Conservation (phyloP, 2,329 filamentous ascomycete species). For the Penicillium crustosum region DNA sequence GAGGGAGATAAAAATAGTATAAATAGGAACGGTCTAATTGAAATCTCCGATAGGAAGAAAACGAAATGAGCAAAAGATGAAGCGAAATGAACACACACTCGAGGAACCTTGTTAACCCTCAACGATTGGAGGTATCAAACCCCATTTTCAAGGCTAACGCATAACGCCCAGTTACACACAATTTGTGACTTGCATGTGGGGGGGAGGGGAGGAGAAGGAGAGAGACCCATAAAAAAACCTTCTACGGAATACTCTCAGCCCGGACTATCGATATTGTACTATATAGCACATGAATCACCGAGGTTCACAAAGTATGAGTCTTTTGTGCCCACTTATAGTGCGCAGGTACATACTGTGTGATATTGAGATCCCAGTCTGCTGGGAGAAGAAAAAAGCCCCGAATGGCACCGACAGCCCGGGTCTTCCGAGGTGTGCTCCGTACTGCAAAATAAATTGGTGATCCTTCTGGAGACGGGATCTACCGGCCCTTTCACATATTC, state of each 20-base stretch:
- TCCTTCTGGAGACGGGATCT: slow-evolving; percentile 6
- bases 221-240: not conserved
- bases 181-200: slow-evolving; percentile 9
- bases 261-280: not conserved
- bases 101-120: not conserved
- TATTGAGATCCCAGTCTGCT: not conserved
- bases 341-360: not conserved
- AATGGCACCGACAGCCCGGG: not conserved
- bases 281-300: not conserved
- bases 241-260: not conserved
- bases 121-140: not conserved
- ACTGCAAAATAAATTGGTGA: not conserved
- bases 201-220: not conserved
- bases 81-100: not conserved
- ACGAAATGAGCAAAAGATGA: not conserved
- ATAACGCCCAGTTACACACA: not conserved
- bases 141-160: not conserved
- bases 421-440: not conserved
- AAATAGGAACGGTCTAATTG: not conserved
- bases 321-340: not conserved
- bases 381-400: not conserved
- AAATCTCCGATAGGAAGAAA: not conserved
- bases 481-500: slow-evolving; percentile 9
- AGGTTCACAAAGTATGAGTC: not conserved
- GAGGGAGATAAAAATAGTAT: not conserved